Base-by-base conservation (phyloP, 2,329 filamentous ascomycete genomes). In the Hypoxylon rubiginosum region DNA sequence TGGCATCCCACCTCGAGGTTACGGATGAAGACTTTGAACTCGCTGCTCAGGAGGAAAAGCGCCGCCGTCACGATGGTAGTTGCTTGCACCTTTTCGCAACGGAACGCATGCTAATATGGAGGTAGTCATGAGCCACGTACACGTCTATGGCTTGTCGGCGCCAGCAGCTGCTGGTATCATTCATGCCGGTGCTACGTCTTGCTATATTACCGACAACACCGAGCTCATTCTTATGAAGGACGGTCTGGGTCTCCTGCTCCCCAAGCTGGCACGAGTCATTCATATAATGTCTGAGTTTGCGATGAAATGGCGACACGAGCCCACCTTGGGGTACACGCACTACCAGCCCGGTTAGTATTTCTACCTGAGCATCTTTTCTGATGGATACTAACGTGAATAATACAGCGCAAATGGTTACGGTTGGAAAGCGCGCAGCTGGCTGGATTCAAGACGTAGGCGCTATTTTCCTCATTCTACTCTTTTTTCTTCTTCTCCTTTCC, bases 21-120 rank as follows among this genome's bases (percentile, higher is more conserved):
- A 90, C 90, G 51, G 91, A 95, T 72, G 86, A 91, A 54, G 92
- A 93, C 74, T 97, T 97, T 74, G 86, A 90, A 72, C 84, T 90
- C 69, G 91, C 91, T 21, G 84, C 88, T 2, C 87, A 90, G 57
- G 93, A 97, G 82, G 93, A 96, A 81, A 93, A 89, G 82, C 82
- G 80, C 24, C 82, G 90, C 43, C 82, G 91, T 52, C 90, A 93
- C 75, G 81, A 84, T 72, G 85, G 45, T 48, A 28, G 3, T 43
- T 19, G 19, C 11, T 48, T 48, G 13, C 7, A 48, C 21, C 21
- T 15, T 26, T 48, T 48, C 5, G 21, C 4, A 26, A 28, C 10
- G 24, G 21, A 28, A 48, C 45, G 11, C 21, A 28, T 28, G 45
- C 9, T 48, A 17, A 48, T 28, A 6, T 48, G 9, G n/a, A 28